phyloP scores from a whole-genome alignment of 768 basidiomycete species.

The Mycena haematopus region DNA sequence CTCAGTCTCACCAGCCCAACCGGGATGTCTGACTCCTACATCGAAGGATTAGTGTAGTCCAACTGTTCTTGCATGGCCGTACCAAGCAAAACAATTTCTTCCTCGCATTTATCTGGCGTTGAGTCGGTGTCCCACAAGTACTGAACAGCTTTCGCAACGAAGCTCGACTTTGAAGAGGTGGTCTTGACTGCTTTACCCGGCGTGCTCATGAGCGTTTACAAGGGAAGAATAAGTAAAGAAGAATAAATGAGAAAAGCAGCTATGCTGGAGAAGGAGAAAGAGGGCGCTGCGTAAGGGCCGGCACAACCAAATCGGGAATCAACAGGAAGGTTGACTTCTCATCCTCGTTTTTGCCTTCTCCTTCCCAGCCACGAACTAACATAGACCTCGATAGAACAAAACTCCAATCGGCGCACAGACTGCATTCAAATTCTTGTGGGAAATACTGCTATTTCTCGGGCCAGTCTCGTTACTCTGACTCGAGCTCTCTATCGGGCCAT shows the following conservation, averaged over 20 bases:
- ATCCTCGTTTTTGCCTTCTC: too few relatives aligned
- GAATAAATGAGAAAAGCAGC: constrained; percentile 21
- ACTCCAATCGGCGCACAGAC: too few relatives aligned
- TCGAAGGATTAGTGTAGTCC: constrained; percentile 8
- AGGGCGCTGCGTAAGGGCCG: not conserved
- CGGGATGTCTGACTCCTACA: constrained; percentile 19
- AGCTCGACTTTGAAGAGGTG: constrained; percentile 23
- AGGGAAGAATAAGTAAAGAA: constrained; percentile 23
- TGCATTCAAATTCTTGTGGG: too few relatives aligned
- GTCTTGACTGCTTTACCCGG: constrained; percentile 20
- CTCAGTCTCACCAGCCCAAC: constrained; percentile 14
- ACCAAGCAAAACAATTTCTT: constrained; percentile 27
- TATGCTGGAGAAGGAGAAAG: not conserved
- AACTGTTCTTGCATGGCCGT: constrained; percentile 23
- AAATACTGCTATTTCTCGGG: too few relatives aligned
- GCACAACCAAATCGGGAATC: not conserved
- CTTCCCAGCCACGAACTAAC: too few relatives aligned
- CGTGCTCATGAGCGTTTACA: constrained; percentile 22
- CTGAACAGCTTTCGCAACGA: constrained; percentile 14
- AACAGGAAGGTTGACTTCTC: not conserved
- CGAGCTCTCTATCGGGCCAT: too few relatives aligned
- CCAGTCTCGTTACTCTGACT: too few relatives aligned
- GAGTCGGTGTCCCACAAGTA: constrained; percentile 23
- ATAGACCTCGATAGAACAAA: too few relatives aligned
- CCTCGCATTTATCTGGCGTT: constrained; percentile 13